Evolutionary conservation across 495 filamentous ascomycete genomes (phyloP).

Genomic region (Tuber microsphaerosporum): DNA sequence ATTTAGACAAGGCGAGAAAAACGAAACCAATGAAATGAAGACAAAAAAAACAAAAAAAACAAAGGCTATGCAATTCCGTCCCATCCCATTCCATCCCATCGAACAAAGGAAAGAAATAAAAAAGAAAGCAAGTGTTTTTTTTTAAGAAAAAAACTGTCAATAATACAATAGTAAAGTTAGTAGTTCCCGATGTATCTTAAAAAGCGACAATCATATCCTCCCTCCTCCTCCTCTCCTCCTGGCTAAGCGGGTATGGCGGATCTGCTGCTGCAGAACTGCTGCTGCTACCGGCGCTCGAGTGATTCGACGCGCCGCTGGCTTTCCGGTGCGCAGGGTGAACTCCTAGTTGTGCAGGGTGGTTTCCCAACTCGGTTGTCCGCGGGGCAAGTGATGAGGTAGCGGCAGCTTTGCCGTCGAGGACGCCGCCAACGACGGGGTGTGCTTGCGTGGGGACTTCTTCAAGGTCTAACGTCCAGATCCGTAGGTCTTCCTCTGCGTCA

Average conservation of each 20-base stretch:
- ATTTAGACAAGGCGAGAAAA: background rate
- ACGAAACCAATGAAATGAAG: background rate
- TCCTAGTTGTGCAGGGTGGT: slow-evolving; percentile 22
- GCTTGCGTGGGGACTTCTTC: slow-evolving; percentile 51
- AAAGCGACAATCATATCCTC: slow-evolving; percentile 13
- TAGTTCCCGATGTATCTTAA: slow-evolving; percentile 5
- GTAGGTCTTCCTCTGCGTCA: slow-evolving; percentile 82
- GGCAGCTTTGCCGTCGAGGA: slow-evolving; percentile 27
- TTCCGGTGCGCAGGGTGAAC: slow-evolving; percentile 32
- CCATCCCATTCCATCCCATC: background rate
- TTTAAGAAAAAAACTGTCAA: background rate
- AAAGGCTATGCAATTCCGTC: background rate
- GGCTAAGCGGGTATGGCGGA: slow-evolving; percentile 32
- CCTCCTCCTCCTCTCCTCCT: slow-evolving; percentile 15
- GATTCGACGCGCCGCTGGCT: slow-evolving; percentile 16
- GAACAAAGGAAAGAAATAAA: slow-evolving; percentile 12
- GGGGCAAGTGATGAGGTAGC: slow-evolving; percentile 9
- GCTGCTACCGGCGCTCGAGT: background rate
- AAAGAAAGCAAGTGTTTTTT: slow-evolving; percentile 6
- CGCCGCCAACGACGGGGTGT: slow-evolving; percentile 23
- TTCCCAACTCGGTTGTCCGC: background rate
- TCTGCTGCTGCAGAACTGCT: slow-evolving; percentile 16
- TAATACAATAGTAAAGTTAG: background rate
- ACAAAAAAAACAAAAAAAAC: background rate
- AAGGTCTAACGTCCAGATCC: slow-evolving; percentile 59